Base-by-base conservation (phyloP, 1,284 basidiomycete genomes). In the Fomitopsis pinicola region DNA sequence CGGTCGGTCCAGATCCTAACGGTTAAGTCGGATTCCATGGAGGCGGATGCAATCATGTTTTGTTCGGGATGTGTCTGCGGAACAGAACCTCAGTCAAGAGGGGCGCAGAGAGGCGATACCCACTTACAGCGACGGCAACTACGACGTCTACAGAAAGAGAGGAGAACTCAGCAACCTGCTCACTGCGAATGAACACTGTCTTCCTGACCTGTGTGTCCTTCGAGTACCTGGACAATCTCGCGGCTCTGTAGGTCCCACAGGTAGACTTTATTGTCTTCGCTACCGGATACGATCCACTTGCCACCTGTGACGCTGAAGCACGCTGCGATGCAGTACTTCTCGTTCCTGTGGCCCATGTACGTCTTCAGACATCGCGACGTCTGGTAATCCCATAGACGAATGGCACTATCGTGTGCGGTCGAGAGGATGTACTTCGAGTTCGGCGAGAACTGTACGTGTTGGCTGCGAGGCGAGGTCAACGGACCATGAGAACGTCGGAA, bases 331-430 rank as follows among this genome's bases (percentile, higher is more conserved):
- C 91, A 92, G 67, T 87, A 94, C 71, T 91, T 91, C 42, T 82
- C 76, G 74, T 95, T 97, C 19, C 74, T 77, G 72, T 97, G 94
- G 0, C 92, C 93, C 1, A 79, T 79, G 73, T 96, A 96, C 1
- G 95, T 95, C 77, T 98, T 98, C 50, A 99, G 79, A 66, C 94
- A 93, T 62, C 93, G 89, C 2, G 91, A 90, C 0, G 91, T 92
- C 68, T 96, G 92, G 70, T 97, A 95, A 70, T 98, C 94, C 95
- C 97, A 98, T 14, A 99, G 80, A 0, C 97, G 86, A 64, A 98
- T 92, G 0, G 91, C 87, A 62, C 87, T 93, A 69, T 98, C 95
- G 66, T 98, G 89, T 0, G 95, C 91, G 0, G 94, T 91, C 1
- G 94, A 92, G 54, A 98, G 83, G 58, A 99, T 89, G 73, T 95